Base-by-base conservation (phyloP, 768 basidiomycete genomes). In the Mycena latifolia region DNA sequence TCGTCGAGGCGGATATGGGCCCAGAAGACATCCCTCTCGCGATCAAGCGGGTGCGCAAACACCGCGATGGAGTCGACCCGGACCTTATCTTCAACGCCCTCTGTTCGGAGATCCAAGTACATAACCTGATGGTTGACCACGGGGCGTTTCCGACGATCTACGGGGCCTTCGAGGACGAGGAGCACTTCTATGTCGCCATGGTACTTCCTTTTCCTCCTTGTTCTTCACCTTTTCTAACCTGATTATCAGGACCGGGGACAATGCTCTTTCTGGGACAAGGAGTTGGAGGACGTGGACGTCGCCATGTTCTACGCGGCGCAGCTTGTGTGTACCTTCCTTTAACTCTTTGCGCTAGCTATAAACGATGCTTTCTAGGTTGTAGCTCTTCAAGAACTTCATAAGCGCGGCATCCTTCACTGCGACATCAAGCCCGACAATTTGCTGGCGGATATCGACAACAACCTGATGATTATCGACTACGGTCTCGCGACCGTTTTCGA, bases 371-470 rank as follows among this genome's bases (percentile, higher is more conserved):
- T n/a, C 24, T 22, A 63, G 61, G 54, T 46, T 1, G 1, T 24
- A 5, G 65, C 24, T 0, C 22, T 66, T 4, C 53, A 35, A 1
- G 54, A 28, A 0, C 53, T 66, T 3, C 65, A 66, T 31, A 15
- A 50, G 25, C 59, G 24, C 14, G 58, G 65, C 17, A 22, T 66
- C 24, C 17, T 61, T 0, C 65, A 66, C 27, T 17, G n/a, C 0
- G 59, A 66, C 35, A 3, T 66, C 39, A 66, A 66, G 39, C 53
- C 35, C 3, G 48, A n/a, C 1, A 66, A 66, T 18, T 31, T 66
- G 2, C 18, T 66, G 0, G 15, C 51, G 9, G 59, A 22, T 2
- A 2, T 27, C 9, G 29, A 61, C 14, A 24, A 12, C 18, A 6
- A 35, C 0, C 35, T 61, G 0, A 15, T 52, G 0, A 11, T 66